Percentiles rank a stretch among this genome's conserved stretches.
phyloP scores from a whole-genome alignment of 257 asterid genomes.

The Solanum habrochaites region DNA sequence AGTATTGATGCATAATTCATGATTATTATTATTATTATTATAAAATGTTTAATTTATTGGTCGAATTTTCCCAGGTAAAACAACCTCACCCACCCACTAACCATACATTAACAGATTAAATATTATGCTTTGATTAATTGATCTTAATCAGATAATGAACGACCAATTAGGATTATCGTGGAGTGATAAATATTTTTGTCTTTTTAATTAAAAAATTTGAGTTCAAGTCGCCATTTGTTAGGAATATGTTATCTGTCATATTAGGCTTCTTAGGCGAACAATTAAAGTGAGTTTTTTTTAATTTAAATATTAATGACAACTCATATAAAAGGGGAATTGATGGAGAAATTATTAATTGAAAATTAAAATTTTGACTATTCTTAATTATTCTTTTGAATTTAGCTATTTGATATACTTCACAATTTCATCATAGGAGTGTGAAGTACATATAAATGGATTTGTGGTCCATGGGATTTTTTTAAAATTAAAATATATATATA shows the following conservation, averaged over 20 bases:
- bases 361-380: no score
- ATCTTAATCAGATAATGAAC: not conserved
- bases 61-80: not conserved
- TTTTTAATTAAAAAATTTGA: no score
- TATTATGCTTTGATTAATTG: not conserved
- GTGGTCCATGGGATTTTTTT: not conserved
- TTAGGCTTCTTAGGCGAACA: accelerated
- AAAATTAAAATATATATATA: no score
- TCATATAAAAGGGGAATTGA: no score
- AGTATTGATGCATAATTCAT: not conserved
- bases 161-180: accelerated
- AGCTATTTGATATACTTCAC: not conserved
- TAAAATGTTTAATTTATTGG: not conserved
- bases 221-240: accelerated
- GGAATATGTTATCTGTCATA: no score
- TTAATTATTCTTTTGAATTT: no score
- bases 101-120: not conserved
- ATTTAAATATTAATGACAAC: no score
- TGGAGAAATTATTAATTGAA: not conserved
- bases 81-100: no score
- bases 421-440: not conserved
- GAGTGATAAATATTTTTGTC: accelerated
- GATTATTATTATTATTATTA: not conserved
- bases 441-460: not conserved
- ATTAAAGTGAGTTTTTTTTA: no score